phyloP scores from a whole-genome alignment of 768 basidiomycete genomes.

The Russula foetens region DNA sequence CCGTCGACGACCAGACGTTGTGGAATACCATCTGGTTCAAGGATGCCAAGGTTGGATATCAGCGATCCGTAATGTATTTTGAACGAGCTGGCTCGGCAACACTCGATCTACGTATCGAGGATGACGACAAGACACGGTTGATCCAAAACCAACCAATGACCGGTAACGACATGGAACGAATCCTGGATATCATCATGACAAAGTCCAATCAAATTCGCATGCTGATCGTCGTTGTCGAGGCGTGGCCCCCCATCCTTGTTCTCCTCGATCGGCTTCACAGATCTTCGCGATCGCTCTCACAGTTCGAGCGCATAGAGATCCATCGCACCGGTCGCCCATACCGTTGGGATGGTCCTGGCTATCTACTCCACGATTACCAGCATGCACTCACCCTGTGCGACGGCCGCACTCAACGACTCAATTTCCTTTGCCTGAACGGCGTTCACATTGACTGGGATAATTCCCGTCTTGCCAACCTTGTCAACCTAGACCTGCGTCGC shows the following conservation, averaged over 20 bases:
- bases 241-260: conserved; percentile 45
- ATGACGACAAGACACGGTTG: conserved; percentile 21
- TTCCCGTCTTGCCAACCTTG: conserved; percentile 44
- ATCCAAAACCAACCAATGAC: conserved; percentile 28
- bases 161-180: conserved; percentile 33
- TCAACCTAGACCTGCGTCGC: conserved; percentile 55
- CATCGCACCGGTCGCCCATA: conserved; percentile 47
- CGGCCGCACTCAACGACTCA: conserved; percentile 36
- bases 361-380: conserved; percentile 29
- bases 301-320: conserved; percentile 56
- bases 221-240: conserved; percentile 48
- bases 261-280: conserved; percentile 40
- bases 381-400: conserved; percentile 44
- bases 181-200: conserved; percentile 44
- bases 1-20: conserved; percentile 22
- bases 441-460: conserved; percentile 53
- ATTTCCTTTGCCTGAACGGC: conserved; percentile 47
- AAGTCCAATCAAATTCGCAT: conserved; percentile 50
- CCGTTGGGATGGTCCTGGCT: conserved; percentile 37
- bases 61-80: conserved; percentile 48
- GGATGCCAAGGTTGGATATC: conserved; percentile 37
- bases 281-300: conserved; percentile 12
- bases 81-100: conserved; percentile 46
- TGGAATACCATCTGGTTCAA: conserved; percentile 56
- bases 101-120: conserved; percentile 57